These are phyloP conservation scores for Phytophthora tentaculata DNA, from an alignment of 352 stramenopile species.

Conservation along the genomic window DNA sequence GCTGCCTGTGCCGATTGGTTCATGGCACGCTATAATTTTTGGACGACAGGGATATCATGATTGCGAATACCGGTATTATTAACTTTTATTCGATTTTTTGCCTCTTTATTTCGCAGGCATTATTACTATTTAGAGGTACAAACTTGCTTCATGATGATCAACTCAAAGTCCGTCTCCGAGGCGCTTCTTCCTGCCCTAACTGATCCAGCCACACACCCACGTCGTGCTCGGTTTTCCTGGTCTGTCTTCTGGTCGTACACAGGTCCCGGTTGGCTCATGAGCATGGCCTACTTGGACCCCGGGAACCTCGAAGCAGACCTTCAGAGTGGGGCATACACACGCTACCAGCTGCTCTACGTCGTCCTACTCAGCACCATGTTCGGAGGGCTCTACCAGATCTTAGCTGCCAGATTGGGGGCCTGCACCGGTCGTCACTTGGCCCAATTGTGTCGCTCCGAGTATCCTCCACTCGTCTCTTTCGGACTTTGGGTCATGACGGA, in stretches of 20 bases:
- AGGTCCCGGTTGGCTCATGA: conserved; percentile 69
- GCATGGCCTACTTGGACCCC: conserved; percentile 92
- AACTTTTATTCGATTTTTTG: too few species aligned
- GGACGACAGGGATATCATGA: too few species aligned
- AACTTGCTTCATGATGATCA: conserved; percentile 9
- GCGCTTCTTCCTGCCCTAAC: not conserved
- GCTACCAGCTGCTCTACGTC: conserved; percentile 88
- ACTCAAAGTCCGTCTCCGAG: not conserved
- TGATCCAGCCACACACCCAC: not conserved
- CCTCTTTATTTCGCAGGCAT: too few species aligned
- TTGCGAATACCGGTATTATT: too few species aligned
- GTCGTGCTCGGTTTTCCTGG: conserved; percentile 54
- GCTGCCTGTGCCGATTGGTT: not conserved
- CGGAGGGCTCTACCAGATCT: conserved; percentile 87
- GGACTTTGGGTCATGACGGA: conserved; percentile 88
- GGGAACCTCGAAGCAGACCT: conserved; percentile 94
- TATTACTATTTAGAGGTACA: not conserved
- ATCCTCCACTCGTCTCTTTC: conserved; percentile 56
- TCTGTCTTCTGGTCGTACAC: conserved; percentile 61
- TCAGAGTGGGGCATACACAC: conserved; percentile 85
- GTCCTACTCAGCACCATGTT: conserved; percentile 85
- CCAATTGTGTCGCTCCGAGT: conserved; percentile 72
- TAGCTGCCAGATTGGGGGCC: conserved; percentile 88
- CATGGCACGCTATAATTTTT: not conserved
- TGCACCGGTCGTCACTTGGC: conserved; percentile 87